phyloP scores from a whole-genome alignment of 371 early-diverging fungal species.

The Mucor indicus region DNA sequence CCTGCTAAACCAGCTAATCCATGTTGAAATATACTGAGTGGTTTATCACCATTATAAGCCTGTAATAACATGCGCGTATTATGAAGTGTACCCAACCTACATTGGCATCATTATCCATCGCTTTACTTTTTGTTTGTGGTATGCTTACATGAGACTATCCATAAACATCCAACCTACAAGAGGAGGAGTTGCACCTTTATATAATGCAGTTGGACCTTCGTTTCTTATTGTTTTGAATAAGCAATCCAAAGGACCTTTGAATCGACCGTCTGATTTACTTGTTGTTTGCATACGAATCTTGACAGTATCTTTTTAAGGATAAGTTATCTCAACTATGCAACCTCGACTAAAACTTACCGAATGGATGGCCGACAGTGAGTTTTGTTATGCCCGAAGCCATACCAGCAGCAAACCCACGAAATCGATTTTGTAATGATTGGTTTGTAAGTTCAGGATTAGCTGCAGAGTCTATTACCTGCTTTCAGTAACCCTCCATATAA shows the following conservation, averaged over 20 bases:
- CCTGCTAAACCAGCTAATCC: slow-evolving; percentile 79
- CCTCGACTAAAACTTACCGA: slow-evolving; percentile 48
- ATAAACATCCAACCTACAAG: slow-evolving; percentile 91
- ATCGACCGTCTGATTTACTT: slow-evolving; percentile 68
- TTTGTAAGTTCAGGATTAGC: slow-evolving; percentile 41
- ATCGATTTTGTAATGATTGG: slow-evolving; percentile 51
- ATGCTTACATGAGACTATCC: slow-evolving; percentile 76
- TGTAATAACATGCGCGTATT: slow-evolving; percentile 71
- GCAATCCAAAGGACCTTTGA: slow-evolving; percentile 87
- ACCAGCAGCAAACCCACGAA: slow-evolving; percentile 77
- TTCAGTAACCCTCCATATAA: too few relatives aligned
- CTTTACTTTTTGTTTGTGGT: not conserved
- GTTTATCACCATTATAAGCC: slow-evolving; percentile 56
- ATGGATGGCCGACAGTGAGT: slow-evolving; percentile 79
- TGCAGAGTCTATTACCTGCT: too few relatives aligned
- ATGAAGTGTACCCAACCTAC: slow-evolving; percentile 79
- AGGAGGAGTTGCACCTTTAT: slow-evolving; percentile 93
- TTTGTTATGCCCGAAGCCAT: slow-evolving; percentile 81
- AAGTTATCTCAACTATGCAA: not conserved
- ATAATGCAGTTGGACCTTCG: slow-evolving; percentile 82
- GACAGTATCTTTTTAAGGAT: slow-evolving; percentile 56
- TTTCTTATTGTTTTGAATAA: slow-evolving; percentile 63
- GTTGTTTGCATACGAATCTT: slow-evolving; percentile 81
- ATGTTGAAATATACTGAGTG: slow-evolving; percentile 64
- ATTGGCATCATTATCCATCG: not conserved